These are phyloP conservation scores for Torrubiella hemipterigena DNA, from an alignment of 2,329 filamentous ascomycete genomes.

Conservation along the genomic window DNA sequence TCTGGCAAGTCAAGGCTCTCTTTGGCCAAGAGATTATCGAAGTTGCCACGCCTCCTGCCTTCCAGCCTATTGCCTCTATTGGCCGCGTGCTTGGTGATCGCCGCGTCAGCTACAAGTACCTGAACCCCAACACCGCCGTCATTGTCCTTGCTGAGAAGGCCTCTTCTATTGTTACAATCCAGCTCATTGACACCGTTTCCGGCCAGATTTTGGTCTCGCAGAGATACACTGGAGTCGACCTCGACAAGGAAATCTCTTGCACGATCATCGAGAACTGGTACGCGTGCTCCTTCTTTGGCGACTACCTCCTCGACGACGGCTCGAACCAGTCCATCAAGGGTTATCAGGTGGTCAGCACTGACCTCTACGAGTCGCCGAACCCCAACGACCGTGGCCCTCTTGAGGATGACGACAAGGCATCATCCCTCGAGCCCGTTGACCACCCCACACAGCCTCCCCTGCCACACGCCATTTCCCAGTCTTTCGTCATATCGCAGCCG, in stretches of 20 bases:
- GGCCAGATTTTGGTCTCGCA: constrained; percentile 66
- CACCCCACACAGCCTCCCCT: constrained; percentile 41
- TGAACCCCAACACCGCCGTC: constrained; percentile 77
- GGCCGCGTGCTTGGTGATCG: constrained; percentile 86
- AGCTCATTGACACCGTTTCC: constrained; percentile 76
- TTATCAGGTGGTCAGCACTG: constrained; percentile 73
- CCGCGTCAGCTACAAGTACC: constrained; percentile 92
- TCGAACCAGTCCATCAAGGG: constrained; percentile 55
- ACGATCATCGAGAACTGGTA: constrained; percentile 93
- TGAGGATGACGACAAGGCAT: constrained; percentile 58
- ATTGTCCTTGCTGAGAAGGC: constrained; percentile 56
- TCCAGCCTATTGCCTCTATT: constrained; percentile 89
- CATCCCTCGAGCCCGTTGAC: constrained; percentile 58
- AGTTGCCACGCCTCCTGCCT: constrained; percentile 55
- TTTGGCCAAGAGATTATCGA: constrained; percentile 54
- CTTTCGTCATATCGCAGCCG: constrained; percentile 69
- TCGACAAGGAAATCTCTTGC: constrained; percentile 60
- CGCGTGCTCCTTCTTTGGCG: constrained; percentile 64
- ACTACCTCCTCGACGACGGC: constrained; percentile 45
- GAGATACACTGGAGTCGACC: constrained; percentile 62
- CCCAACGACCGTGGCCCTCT: constrained; percentile 78
- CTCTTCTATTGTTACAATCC: constrained; percentile 52
- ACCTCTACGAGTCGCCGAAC: constrained; percentile 78
- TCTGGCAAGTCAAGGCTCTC: constrained; percentile 65
- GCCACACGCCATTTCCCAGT: constrained; percentile 68